Conservation (phyloP, 306 rosid species). For the Sindora glabra region DNA sequence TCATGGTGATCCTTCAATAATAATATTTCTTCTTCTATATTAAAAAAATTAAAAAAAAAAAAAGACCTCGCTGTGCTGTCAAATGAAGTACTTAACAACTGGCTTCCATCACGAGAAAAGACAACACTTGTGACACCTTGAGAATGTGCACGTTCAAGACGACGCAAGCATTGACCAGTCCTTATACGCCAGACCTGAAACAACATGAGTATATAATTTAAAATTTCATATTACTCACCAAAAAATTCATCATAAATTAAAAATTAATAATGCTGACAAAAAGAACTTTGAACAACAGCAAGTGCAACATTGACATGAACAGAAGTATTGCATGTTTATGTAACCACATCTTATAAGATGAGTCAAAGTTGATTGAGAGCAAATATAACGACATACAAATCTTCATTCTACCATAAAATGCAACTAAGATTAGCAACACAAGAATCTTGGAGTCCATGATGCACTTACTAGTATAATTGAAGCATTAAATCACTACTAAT, state of each 20-base stretch:
- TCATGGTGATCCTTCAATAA: too few species aligned
- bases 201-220: constrained; percentile 2
- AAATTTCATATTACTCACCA: too few species aligned
- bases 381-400: background rate
- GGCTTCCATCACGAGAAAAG: constrained; percentile 99
- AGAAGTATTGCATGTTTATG: background rate
- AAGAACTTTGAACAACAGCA: background rate
- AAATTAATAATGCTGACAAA: background rate
- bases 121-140: constrained; percentile 89
- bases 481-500: background rate
- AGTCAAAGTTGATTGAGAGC: background rate
- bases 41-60: too few species aligned
- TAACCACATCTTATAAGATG: background rate
- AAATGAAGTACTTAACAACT: constrained; percentile 88
- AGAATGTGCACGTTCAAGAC: constrained; percentile 96
- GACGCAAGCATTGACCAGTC: constrained; percentile 98
- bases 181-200: constrained; percentile 92
- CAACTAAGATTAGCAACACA: background rate
- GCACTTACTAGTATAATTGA: background rate
- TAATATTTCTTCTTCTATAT: too few species aligned
- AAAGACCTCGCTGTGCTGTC: constrained; percentile 91
- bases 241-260: too few species aligned
- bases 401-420: background rate
- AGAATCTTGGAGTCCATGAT: background rate
- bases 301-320: background rate